phyloP scores from a whole-genome alignment of 2,329 filamentous ascomycete genomes.

The Xylaria sp. region DNA sequence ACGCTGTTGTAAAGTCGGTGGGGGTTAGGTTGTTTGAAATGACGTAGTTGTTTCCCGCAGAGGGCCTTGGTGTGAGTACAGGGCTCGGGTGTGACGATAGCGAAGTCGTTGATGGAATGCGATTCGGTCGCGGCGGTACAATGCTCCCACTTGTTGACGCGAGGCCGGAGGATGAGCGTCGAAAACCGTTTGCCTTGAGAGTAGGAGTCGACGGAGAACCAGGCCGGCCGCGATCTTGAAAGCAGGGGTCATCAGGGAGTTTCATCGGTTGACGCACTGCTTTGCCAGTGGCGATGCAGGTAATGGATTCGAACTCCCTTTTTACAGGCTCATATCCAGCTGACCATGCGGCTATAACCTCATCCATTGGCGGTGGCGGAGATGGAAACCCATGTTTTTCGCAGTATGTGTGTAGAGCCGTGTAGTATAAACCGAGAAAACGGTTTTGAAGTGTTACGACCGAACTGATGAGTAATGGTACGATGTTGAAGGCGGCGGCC shows the following conservation, averaged over 20 bases:
- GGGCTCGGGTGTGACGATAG: slow-evolving; percentile 52
- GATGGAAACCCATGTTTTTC: slow-evolving; percentile 75
- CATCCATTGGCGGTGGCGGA: slow-evolving; percentile 76
- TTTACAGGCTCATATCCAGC: slow-evolving; percentile 71
- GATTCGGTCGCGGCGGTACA: slow-evolving; percentile 50
- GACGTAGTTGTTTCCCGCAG: slow-evolving; percentile 39
- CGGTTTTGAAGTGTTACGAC: slow-evolving; percentile 83
- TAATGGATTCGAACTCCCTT: slow-evolving; percentile 73
- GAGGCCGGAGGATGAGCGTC: slow-evolving; percentile 58
- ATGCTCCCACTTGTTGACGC: slow-evolving; percentile 48
- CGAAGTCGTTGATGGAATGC: slow-evolving; percentile 53
- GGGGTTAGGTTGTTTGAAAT: slow-evolving; percentile 52
- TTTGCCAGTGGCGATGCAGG: slow-evolving; percentile 74
- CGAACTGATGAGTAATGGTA: slow-evolving; percentile 75
- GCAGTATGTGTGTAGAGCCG: slow-evolving; percentile 78
- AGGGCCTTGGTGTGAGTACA: slow-evolving; percentile 40
- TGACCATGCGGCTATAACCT: slow-evolving; percentile 76
- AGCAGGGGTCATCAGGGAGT: slow-evolving; percentile 49
- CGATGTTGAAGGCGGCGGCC: slow-evolving; percentile 75
- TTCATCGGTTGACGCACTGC: slow-evolving; percentile 64
- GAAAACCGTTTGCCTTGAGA: slow-evolving; percentile 53
- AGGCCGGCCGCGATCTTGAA: slow-evolving; percentile 44
- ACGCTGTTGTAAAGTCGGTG: slow-evolving; percentile 60
- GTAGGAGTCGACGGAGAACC: slow-evolving; percentile 42
- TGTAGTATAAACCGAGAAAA: slow-evolving; percentile 82